Conservation (phyloP, 2,329 filamentous ascomycete genomes). For the Penicillium carneum region DNA sequence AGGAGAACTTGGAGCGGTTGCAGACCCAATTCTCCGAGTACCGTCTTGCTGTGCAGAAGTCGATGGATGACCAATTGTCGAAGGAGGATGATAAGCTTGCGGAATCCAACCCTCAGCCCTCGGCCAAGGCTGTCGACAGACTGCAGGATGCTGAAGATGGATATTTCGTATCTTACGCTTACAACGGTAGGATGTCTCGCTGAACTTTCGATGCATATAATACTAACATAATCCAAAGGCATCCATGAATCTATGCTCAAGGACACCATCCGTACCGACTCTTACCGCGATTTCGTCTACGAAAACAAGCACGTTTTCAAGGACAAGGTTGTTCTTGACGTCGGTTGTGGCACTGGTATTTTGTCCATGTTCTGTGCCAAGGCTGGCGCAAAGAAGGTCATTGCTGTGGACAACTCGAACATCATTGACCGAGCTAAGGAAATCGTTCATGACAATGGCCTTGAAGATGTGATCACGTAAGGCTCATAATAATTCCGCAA, state of each 20-base stretch:
- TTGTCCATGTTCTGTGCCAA: constrained; percentile 93
- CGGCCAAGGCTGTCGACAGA: constrained; percentile 41
- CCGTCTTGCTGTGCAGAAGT: constrained; percentile 69
- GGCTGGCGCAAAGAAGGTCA: constrained; percentile 83
- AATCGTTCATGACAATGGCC: constrained; percentile 81
- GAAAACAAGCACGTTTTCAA: constrained; percentile 86
- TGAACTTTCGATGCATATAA: neutral
- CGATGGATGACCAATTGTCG: constrained; percentile 70
- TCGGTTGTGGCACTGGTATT: constrained; percentile 86
- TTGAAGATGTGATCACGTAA: constrained; percentile 73
- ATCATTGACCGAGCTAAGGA: constrained; percentile 87
- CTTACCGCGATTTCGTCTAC: constrained; percentile 95
- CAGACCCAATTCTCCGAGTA: constrained; percentile 71
- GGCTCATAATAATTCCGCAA: constrained; percentile 5
- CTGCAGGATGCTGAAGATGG: constrained; percentile 63
- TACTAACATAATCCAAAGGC: constrained; percentile 58
- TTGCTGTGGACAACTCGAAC: constrained; percentile 89
- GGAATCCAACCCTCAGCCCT: constrained; percentile 32
- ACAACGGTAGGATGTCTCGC: constrained; percentile 64
- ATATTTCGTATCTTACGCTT: constrained; percentile 71
- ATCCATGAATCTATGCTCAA: constrained; percentile 98
- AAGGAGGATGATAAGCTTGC: constrained; percentile 58
- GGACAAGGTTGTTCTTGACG: constrained; percentile 86
- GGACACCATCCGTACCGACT: constrained; percentile 83
- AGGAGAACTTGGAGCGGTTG: constrained; percentile 67